Evolutionary conservation across 139 green algal genomes (phyloP), one percentile per base, ranked within the genome.

Genomic region (Asterochloris erici): DNA sequence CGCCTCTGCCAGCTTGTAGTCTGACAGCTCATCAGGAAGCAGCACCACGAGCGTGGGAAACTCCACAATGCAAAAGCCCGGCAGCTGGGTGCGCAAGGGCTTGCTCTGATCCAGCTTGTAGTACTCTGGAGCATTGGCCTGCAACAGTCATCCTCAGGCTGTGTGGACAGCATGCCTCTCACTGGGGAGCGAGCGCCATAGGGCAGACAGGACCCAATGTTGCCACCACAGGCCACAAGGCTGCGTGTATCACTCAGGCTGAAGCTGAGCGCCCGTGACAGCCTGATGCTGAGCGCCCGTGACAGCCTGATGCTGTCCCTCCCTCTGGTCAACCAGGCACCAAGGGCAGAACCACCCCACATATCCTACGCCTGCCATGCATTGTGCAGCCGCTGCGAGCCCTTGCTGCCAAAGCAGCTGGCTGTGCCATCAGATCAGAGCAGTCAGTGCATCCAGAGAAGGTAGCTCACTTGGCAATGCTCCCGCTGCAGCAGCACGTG

Each of bases 401-500:
- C 13, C 60, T 29, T 77, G 47, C 71, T 29, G 13, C 71, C 73
- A 77, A 77, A 76, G 29, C 70, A 70, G 76, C 60, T 70, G 29
- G 54, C 76, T n/a, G 19, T 47, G 76, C 76, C 23, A 70, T 12
- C 73, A 70, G 21, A 71, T 2, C 66, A 10, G 9, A 26, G 9
- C 6, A 71, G 9, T 71, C 17, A 71, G 66, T 71, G 66, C 66
- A 71, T 21, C 24, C 61, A 68, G 12, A 19, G 12, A 21, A 68
- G 74, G 29, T 16, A 68, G 61, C 63, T 12, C n/a, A 91, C 88
- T 77, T 85, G 86, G 21, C 81, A 85, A 29, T 75, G 71, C 82
- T 90, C 86, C 54, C 77, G 75, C 47, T 60, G 61, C 70, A 84
- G 63, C 0, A 84, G 28, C 11, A 86, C 70, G 10, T 62, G 28